Conservation (phyloP, 768 basidiomycete species). For the Galerina marginata region DNA sequence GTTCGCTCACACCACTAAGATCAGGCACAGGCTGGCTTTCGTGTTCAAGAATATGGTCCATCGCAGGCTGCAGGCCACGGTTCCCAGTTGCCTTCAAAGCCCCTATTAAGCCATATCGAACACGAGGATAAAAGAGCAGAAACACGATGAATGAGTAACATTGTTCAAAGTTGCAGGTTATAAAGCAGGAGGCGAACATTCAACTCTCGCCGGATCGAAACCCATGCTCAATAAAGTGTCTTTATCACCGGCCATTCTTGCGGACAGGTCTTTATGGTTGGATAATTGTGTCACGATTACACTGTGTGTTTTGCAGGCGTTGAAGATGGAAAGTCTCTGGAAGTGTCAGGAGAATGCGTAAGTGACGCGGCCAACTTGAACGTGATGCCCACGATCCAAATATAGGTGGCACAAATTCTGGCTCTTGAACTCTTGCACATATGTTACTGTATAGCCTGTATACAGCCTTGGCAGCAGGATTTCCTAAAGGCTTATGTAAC, state of each 20-base stretch:
- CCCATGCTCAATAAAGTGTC: slow-evolving; percentile 86
- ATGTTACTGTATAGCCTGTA: too few species aligned
- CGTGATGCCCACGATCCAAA: too few species aligned
- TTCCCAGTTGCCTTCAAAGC: slow-evolving; percentile 84
- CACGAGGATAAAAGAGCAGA: slow-evolving; percentile 16
- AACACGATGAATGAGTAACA: background rate
- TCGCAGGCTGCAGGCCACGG: slow-evolving; percentile 87
- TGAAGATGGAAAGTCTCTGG: too few species aligned
- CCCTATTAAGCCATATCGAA: slow-evolving; percentile 55
- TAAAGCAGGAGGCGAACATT: slow-evolving; percentile 60
- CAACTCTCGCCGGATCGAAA: slow-evolving; percentile 82
- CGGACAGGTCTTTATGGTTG: background rate
- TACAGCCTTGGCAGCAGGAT: too few species aligned
- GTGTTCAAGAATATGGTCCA: slow-evolving; percentile 89
- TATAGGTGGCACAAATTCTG: too few species aligned
- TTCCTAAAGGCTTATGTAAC: too few species aligned
- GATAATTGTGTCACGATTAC: too few species aligned
- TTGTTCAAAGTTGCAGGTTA: background rate
- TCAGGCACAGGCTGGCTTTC: slow-evolving; percentile 79
- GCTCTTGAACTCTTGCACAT: too few species aligned
- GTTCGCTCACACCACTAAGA: slow-evolving; percentile 47
- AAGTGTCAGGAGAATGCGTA: too few species aligned
- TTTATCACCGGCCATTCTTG: slow-evolving; percentile 62
- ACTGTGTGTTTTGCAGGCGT: too few species aligned
- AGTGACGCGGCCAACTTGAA: too few species aligned